Evolutionary conservation across 108 stramenopile species (phyloP), one percentile per base, ranked within the genome.

Genomic region (Ochromonas danica): DNA sequence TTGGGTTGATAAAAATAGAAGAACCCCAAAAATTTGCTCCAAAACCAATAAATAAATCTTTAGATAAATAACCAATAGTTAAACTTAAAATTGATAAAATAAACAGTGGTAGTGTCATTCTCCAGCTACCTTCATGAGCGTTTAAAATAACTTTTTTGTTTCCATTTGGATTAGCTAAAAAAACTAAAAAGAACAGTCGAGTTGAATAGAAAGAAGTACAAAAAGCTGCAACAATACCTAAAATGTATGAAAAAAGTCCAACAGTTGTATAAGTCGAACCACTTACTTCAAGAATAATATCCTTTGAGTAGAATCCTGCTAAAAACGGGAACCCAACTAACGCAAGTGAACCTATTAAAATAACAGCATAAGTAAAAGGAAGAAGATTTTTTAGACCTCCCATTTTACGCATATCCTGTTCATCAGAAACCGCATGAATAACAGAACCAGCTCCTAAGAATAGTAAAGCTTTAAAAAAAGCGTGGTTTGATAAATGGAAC

Each of bases 371-470:
- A 77, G 79, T 82, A 80, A 83, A 85, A 0, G 85, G 85, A 25
- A 85, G 35, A 10, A 85, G 27, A 41, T 82, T 81, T 62, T 39
- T 45, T 0, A 85, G 33, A 70, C 85, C 85, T 0, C 85, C 85
- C 80, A 85, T 85, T 83, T 83, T 82, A 70, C 85, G 0, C 82
- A 85, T 85, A 82, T 85, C 85, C 71, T 85, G 85, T 77, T 85
- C 85, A 82, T 85, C 85, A 65, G 42, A 70, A 43, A 85, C 43
- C 0, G 81, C 84, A 79, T 85, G 84, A 78, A 85, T 85, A 77
- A 81, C 80, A 78, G 84, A 81, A 81, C 84, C 84, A 0, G 84
- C 84, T 17, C 81, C 74, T 45, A 85, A 79, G 63, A 85, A 85
- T 22, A 85, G 42, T 22, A 85, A 63, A 57, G 83, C 83, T 81